Evolutionary conservation across 768 basidiomycete genomes (phyloP), one percentile per base, ranked within the genome.

Genomic region (Pleurotus cornucopiae): DNA sequence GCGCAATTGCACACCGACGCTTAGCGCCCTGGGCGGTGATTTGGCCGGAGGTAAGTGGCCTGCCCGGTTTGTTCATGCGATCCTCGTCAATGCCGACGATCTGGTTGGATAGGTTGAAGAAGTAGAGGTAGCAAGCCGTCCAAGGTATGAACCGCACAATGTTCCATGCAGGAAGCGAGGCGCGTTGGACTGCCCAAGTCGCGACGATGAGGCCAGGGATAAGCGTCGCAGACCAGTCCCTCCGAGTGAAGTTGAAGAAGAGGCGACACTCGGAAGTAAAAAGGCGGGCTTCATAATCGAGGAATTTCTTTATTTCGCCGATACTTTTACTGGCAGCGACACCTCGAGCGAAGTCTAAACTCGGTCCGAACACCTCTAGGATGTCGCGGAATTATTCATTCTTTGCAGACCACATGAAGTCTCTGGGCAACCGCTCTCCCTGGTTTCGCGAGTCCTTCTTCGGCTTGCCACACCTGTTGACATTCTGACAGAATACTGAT

Each of bases 51-150:
- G 60, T 56, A 21, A 66, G 56, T 9, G 65, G 63, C 37, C 65
- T 16, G 47, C 64, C 62, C 1, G 65, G 65, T 56, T 66, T 66
- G 56, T 66, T 62, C n/a, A 64, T 53, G 23, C 55, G 53, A 45
- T 66, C 65, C 45, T 66, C 65, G 2, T 58, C 60, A 20, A 63
- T 21, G n/a, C 60, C 60, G 4, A 41, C 44, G 39, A 61, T 60
- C 44, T 66, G 65, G 57, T 66, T 66, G 0, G 62, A 56, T 21
- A 66, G 46, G 53, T 58, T 56, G 60, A 64, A 66, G 39, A 56
- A 58, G 43, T 61, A 63, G 49, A 62, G 40, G 48, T 37, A 62
- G 13, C 38, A 44, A 14, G 52, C 45, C 40, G 61, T 34, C 60
- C 60, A 64, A 13, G 58, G 21, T 20, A 61, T 4, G 45, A 60